Evolutionary conservation across 2,329 filamentous ascomycete species (phyloP).

Genomic region (Aaosphaeria pasadenensis): DNA sequence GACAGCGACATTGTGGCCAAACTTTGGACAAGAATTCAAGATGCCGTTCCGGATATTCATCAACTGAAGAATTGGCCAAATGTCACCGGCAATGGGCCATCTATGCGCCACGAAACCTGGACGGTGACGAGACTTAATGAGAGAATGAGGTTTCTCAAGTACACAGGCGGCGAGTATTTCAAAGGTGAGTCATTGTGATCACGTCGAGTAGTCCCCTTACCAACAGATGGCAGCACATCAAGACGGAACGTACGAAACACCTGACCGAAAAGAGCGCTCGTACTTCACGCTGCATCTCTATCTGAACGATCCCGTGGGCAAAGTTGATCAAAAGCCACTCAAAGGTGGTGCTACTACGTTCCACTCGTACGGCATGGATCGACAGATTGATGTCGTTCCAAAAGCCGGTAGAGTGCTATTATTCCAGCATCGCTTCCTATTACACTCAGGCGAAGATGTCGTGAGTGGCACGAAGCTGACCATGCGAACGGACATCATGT

Average conservation of each 20-base stretch:
- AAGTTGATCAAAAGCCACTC: slow-evolving; percentile 34
- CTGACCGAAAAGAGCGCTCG: slow-evolving; percentile 49
- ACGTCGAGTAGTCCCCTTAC: slow-evolving; percentile 8
- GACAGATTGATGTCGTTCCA: slow-evolving; percentile 46
- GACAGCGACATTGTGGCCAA: slow-evolving; percentile 58
- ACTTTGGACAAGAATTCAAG: slow-evolving; percentile 58
- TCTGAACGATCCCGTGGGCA: slow-evolving; percentile 43
- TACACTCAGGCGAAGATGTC: slow-evolving; percentile 57
- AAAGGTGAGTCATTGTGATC: slow-evolving; percentile 36
- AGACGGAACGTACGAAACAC: slow-evolving; percentile 62
- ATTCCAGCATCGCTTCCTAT: slow-evolving; percentile 53
- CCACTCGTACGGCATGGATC: slow-evolving; percentile 29
- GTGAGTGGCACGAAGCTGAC: slow-evolving; percentile 54
- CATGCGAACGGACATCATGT: slow-evolving; percentile 57
- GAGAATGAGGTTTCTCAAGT: slow-evolving; percentile 72
- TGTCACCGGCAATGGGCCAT: slow-evolving; percentile 47
- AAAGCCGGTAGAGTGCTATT: slow-evolving; percentile 52
- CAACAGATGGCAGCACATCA: slow-evolving; percentile 54
- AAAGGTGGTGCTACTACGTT: slow-evolving; percentile 57
- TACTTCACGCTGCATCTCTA: slow-evolving; percentile 58
- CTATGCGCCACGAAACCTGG: slow-evolving; percentile 44
- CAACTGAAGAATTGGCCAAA: slow-evolving; percentile 33
- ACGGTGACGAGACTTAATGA: slow-evolving; percentile 60
- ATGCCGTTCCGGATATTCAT: slow-evolving; percentile 48
- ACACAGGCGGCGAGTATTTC: slow-evolving; percentile 71